phyloP scores from a whole-genome alignment of 2,329 filamentous ascomycete species.

The Ceratocystis lukuohia region DNA sequence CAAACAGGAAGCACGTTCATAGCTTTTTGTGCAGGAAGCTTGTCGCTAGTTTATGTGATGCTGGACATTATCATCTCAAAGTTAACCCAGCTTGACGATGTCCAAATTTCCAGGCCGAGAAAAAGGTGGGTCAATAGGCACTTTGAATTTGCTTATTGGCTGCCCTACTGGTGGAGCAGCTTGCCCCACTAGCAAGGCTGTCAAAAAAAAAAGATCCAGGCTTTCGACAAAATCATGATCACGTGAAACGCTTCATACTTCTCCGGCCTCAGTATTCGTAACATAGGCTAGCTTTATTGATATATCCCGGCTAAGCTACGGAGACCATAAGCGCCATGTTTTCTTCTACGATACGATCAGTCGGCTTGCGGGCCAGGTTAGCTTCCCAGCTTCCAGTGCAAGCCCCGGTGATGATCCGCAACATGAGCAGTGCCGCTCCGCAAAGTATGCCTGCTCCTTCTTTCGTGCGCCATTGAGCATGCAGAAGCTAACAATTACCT shows the following conservation, averaged over 20 bases:
- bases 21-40: slow-evolving; percentile 22
- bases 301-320: background rate
- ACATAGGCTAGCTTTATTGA: background rate
- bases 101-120: slow-evolving; percentile 3
- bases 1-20: slow-evolving; percentile 49
- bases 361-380: slow-evolving; percentile 7
- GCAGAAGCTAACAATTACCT: background rate
- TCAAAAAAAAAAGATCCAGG: background rate
- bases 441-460: slow-evolving; percentile 11
- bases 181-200: background rate
- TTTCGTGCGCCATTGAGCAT: background rate
- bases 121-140: background rate
- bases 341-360: slow-evolving; percentile 8
- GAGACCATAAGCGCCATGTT: background rate
- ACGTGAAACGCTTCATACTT: slow-evolving; percentile 6
- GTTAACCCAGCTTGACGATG: background rate
- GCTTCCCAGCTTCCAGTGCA: background rate
- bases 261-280: background rate
- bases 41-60: background rate
- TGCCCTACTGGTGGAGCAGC: slow-evolving; percentile 9
- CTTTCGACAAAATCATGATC: background rate
- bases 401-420: slow-evolving; percentile 9
- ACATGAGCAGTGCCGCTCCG: slow-evolving; percentile 4
- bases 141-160: slow-evolving; percentile 8
- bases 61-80: background rate